phyloP scores from a whole-genome alignment of 1,284 basidiomycete genomes.

The Wolfiporia cocos region DNA sequence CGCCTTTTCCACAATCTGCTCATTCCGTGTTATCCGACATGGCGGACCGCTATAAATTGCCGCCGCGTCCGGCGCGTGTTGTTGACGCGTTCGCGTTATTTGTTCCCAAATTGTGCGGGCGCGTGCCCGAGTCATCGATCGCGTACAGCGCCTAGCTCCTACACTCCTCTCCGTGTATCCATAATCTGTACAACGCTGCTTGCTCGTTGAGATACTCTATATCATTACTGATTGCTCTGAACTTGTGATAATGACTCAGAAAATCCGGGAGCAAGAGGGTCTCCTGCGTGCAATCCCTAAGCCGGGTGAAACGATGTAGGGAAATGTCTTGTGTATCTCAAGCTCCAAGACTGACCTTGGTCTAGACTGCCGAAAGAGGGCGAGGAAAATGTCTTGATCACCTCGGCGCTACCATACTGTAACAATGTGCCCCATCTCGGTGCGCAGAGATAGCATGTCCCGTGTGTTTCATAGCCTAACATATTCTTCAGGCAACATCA shows the following conservation, averaged over 20 bases:
- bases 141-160: too few species aligned
- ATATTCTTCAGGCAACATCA: constrained; percentile 80
- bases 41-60: too few species aligned
- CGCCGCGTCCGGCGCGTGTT: too few species aligned
- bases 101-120: too few species aligned
- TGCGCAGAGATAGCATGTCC: constrained; percentile 25
- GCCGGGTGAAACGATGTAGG: constrained; percentile 29
- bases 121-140: too few species aligned
- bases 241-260: constrained; percentile 67
- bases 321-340: background rate
- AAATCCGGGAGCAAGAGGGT: constrained; percentile 56
- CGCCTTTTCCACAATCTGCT: too few species aligned
- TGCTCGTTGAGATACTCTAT: too few species aligned
- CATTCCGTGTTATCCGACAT: too few species aligned
- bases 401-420: constrained; percentile 96
- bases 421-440: constrained; percentile 99
- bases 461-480: background rate
- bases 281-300: constrained; percentile 45
- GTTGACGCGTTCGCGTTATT: too few species aligned
- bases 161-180: too few species aligned
- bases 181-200: too few species aligned
- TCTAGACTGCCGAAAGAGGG: constrained; percentile 84
- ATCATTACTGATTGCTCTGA: too few species aligned
- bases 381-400: constrained; percentile 85
- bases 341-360: background rate